Percentiles rank a stretch among this genome's conserved stretches.
Conservation (phyloP, 768 basidiomycete genomes). For the Xerocomus potaroensis region DNA sequence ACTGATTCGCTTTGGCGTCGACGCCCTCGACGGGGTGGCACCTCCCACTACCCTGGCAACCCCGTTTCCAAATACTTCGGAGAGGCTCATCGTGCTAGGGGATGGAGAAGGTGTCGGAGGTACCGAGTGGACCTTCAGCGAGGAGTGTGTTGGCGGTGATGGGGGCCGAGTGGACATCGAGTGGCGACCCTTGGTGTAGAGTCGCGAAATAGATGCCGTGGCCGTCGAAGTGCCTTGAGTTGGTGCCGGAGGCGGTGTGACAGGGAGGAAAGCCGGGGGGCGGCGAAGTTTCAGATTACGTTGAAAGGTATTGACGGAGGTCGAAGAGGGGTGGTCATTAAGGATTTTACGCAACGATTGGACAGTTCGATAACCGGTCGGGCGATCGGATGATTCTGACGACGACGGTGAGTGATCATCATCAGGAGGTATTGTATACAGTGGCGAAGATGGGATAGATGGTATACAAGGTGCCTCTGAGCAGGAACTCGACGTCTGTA, state of each 20-base stretch:
- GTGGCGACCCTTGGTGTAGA: constrained; percentile 60
- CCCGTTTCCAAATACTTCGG: constrained; percentile 27
- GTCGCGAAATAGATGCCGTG: constrained; percentile 73
- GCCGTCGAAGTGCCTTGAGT: constrained; percentile 63
- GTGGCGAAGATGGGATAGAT: constrained; percentile 16
- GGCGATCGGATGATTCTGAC: constrained; percentile 49
- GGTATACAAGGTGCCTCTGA: constrained; percentile 31
- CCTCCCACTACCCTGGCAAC: constrained; percentile 33
- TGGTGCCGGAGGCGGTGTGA: constrained; percentile 47
- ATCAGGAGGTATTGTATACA: constrained; percentile 51
- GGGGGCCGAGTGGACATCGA: constrained; percentile 61
- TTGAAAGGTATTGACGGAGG: constrained; percentile 16
- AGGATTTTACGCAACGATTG: constrained; percentile 68
- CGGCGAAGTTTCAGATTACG: constrained; percentile 13
- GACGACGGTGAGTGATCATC: constrained; percentile 53
- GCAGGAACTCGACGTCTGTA: constrained; percentile 18
- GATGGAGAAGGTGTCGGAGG: constrained; percentile 36
- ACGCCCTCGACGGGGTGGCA: constrained; percentile 45
- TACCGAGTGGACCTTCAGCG: constrained; percentile 38
- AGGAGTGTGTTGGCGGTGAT: constrained; percentile 54
- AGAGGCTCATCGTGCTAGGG: constrained; percentile 24
- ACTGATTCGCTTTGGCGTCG: constrained; percentile 72
- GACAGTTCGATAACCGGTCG: constrained; percentile 56
- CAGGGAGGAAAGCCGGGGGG: constrained; percentile 31
- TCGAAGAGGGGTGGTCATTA: constrained; percentile 42